These are phyloP conservation scores for Claviceps capensis DNA, from an alignment of 2,329 filamentous ascomycete genomes.

Conservation along the genomic window DNA sequence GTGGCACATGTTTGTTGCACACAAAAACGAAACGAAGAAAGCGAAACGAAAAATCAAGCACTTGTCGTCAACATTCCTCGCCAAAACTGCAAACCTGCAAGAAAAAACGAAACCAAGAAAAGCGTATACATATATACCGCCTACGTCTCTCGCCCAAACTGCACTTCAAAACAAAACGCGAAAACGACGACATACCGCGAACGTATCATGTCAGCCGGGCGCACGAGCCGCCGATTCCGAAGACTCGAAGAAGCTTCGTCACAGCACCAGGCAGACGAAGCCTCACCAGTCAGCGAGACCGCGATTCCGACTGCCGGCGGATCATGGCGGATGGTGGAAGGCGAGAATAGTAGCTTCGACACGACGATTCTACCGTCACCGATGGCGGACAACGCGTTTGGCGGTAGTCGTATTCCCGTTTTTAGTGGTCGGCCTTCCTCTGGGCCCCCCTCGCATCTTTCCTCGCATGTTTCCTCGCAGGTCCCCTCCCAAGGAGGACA, in stretches of 20 bases:
- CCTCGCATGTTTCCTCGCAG: conserved; percentile 31
- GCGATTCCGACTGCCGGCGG: neutral
- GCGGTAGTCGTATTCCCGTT: conserved; percentile 20
- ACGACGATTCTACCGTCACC: conserved; percentile 34
- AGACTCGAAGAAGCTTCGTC: neutral
- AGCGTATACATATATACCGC: too few relatives aligned
- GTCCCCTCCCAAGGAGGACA: neutral
- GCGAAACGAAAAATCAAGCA: too few relatives aligned
- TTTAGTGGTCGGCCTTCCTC: conserved; percentile 25
- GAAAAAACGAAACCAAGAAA: too few relatives aligned
- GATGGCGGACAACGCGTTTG: conserved; percentile 24
- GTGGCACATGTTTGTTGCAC: too few relatives aligned
- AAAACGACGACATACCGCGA: neutral
- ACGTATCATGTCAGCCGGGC: neutral
- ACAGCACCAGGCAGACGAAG: conserved; percentile 1
- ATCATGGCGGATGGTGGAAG: conserved; percentile 48
- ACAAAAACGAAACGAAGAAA: too few relatives aligned
- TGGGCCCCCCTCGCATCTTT: conserved; percentile 31
- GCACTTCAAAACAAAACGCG: neutral
- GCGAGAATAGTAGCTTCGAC: conserved; percentile 47
- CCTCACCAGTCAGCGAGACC: conserved; percentile 30
- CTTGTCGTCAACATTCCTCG: too few relatives aligned
- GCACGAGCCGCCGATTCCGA: neutral
- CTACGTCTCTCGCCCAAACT: neutral
- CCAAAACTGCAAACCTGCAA: too few relatives aligned